Base-by-base conservation (phyloP, 1,139 yeast species). In the Wickerhamiella infanticola region DNA sequence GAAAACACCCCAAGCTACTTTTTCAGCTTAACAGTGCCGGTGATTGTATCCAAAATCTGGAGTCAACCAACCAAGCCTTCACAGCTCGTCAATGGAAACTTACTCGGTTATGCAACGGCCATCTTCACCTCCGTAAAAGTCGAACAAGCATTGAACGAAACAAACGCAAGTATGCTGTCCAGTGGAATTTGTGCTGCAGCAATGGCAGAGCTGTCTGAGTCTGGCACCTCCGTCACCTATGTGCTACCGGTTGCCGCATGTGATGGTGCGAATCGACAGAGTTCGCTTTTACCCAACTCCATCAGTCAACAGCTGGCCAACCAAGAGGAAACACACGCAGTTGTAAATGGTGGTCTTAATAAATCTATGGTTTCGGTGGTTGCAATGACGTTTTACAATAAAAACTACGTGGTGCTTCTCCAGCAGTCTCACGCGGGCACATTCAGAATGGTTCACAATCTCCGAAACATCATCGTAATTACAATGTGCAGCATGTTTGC, bases 401-500 rank as follows among this genome's bases (percentile, higher is more conserved):
- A 66, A 3, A 65, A 65, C 13, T 88, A 95, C 95, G 73, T 78
- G 27, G 79, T 86, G 2, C 63, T 81, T 0, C 76, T 86, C 9
- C 77, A 78, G 51, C 95, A 85, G 58, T 61, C 70, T 1, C 73
- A 76, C 51, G 54, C 68, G 0, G 71, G 65, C 1, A 84, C 86
- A 56, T 69, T 75, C 58, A 72, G 67, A 1, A 95, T 96, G 2
- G 70, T 81, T 3, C 65, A 72, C 27, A 73, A 70, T 50, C 66
- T 88, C 45, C 72, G 82, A 4, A 75, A 76, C 52, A 81, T 85
- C 51, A 77, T 85, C 49, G 71, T 81, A 41, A 94, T 93, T 2
- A 79, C 86, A 2, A 85, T 85, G 36, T 68, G 86, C 44, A 86
- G 83, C 1, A 77, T 84, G 29, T 94, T 94, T 2, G 81, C 68